Evolutionary conservation across 192 early-diverging fungal genomes (phyloP).

Genomic region (Coemansia sp.): DNA sequence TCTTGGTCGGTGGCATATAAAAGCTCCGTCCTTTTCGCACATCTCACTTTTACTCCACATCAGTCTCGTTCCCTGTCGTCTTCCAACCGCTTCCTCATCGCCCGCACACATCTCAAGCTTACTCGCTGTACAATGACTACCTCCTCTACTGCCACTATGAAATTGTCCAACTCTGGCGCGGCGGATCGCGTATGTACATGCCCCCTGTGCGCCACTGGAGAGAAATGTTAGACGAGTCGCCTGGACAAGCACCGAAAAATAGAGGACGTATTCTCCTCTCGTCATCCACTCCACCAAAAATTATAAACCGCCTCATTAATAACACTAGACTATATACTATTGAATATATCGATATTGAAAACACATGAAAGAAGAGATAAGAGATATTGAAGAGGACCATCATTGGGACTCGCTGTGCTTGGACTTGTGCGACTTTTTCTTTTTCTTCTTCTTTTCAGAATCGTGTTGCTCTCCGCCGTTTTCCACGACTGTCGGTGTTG

Average conservation of each 20-base stretch:
- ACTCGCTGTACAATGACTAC: not conserved
- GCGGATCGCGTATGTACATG: constrained; percentile 7
- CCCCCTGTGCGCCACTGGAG: not conserved
- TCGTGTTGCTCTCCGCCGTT: not conserved
- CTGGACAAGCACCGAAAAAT: not conserved
- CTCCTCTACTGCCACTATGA: not conserved
- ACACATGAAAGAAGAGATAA: not conserved
- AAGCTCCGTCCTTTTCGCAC: not conserved
- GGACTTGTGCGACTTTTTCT: constrained; percentile 11
- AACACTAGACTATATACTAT: not conserved
- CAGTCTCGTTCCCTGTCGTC: not conserved
- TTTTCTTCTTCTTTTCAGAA: constrained; percentile 11
- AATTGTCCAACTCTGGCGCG: not conserved
- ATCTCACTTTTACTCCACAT: not conserved
- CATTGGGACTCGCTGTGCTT: constrained; percentile 9
- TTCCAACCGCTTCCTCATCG: not conserved
- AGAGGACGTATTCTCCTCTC: not conserved
- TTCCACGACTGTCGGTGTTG: not conserved
- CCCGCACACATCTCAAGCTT: not conserved
- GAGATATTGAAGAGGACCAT: not conserved
- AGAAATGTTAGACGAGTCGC: not conserved
- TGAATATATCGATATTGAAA: not conserved
- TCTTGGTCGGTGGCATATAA: not conserved
- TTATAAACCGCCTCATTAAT: not conserved
- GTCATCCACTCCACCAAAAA: not conserved